Conservation (phyloP, 768 basidiomycete species). For the Lactifluus rugatus region DNA sequence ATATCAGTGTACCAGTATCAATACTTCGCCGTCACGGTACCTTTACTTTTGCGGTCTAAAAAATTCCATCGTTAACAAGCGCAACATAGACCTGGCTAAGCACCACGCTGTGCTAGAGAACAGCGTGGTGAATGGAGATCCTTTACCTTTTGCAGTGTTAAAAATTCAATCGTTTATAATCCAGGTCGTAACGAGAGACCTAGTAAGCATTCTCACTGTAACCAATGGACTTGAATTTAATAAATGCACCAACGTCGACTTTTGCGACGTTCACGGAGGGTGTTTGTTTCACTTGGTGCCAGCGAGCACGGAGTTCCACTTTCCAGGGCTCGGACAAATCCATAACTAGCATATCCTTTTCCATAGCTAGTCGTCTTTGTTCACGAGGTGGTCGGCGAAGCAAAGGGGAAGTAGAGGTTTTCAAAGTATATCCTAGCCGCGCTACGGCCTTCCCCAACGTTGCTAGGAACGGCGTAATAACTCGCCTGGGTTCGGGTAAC, state of each 20-base stretch:
- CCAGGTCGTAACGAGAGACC: too few relatives aligned
- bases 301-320: conserved; percentile 57
- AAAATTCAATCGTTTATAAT: too few relatives aligned
- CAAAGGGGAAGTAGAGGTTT: conserved; percentile 77
- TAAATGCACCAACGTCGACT: conserved; percentile 80
- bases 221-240: conserved; percentile 87
- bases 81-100: too few relatives aligned
- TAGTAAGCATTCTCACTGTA: conserved; percentile 54
- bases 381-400: conserved; percentile 81
- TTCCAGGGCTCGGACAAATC: conserved; percentile 61
- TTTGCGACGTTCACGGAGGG: conserved; percentile 77
- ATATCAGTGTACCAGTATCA: too few relatives aligned
- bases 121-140: too few relatives aligned
- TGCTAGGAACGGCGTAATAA: conserved; percentile 75
- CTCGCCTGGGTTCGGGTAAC: conserved; percentile 36
- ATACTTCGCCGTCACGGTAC: too few relatives aligned
- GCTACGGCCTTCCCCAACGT: conserved; percentile 93
- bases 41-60: too few relatives aligned
- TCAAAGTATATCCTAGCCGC: conserved; percentile 90
- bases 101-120: too few relatives aligned
- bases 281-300: conserved; percentile 85
- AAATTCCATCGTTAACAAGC: too few relatives aligned
- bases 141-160: too few relatives aligned
- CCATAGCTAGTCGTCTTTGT: conserved; percentile 76
- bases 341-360: conserved; percentile 75